phyloP scores from a whole-genome alignment of 768 basidiomycete species.

The Suillus subaureus region DNA sequence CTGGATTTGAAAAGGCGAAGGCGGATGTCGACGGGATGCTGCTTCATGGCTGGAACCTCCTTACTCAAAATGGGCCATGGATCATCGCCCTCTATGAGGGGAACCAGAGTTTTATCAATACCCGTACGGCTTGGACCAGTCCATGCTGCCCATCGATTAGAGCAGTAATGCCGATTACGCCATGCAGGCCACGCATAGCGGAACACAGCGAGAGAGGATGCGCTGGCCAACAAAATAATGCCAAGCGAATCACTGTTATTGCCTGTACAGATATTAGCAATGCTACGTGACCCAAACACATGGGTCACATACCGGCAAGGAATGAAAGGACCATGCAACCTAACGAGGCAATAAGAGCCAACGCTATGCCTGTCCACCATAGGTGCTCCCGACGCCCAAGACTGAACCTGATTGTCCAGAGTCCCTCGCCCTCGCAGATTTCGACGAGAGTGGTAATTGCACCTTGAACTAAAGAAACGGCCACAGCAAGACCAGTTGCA shows the following conservation, averaged over 20 bases:
- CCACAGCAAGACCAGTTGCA: neutral
- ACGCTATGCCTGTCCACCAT: conserved; percentile 3
- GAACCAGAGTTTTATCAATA: conserved; percentile 1
- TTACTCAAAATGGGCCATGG: neutral
- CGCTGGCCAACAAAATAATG: neutral
- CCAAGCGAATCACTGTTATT: conserved; percentile 5
- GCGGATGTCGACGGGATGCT: conserved; percentile 7
- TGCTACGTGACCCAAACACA: neutral
- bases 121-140: conserved; percentile 1
- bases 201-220: conserved; percentile 3
- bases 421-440: conserved; percentile 4
- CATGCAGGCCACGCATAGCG: conserved; percentile 7
- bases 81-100: neutral
- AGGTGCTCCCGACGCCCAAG: neutral
- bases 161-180: conserved; percentile 5
- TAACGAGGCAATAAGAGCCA: conserved; percentile 3
- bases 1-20: neutral
- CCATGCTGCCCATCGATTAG: conserved; percentile 2
- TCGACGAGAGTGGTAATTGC: conserved; percentile 1
- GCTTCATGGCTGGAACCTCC: neutral
- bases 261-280: neutral
- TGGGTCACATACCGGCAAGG: neutral
- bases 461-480: conserved; percentile 3
- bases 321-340: neutral
- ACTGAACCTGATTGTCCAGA: conserved; percentile 5